Conservation (phyloP, 352 stramenopile species). For the Globisporangium polare region DNA sequence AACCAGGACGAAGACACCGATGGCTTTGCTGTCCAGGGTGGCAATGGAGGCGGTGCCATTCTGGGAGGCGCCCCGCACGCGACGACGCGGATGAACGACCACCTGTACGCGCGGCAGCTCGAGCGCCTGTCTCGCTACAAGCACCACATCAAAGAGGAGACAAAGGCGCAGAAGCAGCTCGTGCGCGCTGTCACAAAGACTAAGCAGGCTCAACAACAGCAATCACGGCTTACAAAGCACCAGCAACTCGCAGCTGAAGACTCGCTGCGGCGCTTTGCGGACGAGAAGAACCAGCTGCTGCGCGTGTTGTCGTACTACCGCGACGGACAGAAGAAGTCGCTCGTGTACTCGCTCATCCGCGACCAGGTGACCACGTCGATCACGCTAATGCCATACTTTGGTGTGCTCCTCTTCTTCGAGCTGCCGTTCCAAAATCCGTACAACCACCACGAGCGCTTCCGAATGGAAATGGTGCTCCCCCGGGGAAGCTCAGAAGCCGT, state of each 20-base stretch:
- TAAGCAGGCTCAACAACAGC: conserved; percentile 21
- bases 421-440: conserved; percentile 90
- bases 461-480: conserved; percentile 70
- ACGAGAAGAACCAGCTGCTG: conserved; percentile 83
- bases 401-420: conserved; percentile 86
- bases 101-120: conserved; percentile 79
- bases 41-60: conserved; percentile 12
- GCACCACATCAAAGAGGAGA: conserved; percentile 46
- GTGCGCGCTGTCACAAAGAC: conserved; percentile 42
- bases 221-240: conserved; percentile 14
- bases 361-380: conserved; percentile 87
- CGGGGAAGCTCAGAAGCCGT: conserved; percentile 24
- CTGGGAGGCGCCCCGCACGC: background rate
- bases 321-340: conserved; percentile 92
- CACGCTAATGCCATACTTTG: conserved; percentile 77
- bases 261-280: conserved; percentile 44
- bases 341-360: conserved; percentile 88
- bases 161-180: conserved; percentile 52
- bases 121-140: conserved; percentile 67
- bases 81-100: conserved; percentile 56
- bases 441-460: conserved; percentile 88
- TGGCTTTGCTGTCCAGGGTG: background rate
- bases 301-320: conserved; percentile 91
- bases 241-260: conserved; percentile 16
- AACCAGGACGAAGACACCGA: conserved; percentile 30